Conservation (phyloP, 2,329 filamentous ascomycete genomes). For the Cercospora sesami region DNA sequence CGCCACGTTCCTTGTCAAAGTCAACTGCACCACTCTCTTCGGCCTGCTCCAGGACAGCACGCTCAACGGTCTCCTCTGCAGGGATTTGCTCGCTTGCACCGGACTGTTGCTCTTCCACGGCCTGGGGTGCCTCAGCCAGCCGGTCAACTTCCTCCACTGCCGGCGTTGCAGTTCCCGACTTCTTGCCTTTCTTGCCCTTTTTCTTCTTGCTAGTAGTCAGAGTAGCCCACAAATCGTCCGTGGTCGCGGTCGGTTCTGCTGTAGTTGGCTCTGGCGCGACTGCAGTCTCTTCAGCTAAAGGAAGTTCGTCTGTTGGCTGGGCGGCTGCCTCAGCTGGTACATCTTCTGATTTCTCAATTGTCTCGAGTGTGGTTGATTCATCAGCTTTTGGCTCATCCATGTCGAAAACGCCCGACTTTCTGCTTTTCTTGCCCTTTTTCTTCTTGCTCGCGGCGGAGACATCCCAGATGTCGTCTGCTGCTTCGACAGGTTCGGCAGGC, state of each 20-base stretch:
- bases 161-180: constrained; percentile 27
- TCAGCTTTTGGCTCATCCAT: not conserved
- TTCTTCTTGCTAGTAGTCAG: constrained; percentile 39
- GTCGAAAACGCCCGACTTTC: not conserved
- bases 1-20: not conserved
- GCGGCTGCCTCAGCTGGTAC: not conserved
- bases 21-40: constrained; percentile 1
- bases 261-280: not conserved
- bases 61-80: not conserved
- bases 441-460: constrained; percentile 35
- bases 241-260: not conserved
- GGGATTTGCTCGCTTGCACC: not conserved
- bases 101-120: not conserved
- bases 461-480: constrained; percentile 27
- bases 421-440: constrained; percentile 38
- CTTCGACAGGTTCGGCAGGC: not conserved
- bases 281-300: not conserved
- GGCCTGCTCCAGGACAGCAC: not conserved
- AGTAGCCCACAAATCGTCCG: constrained; percentile 28
- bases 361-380: not conserved
- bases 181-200: constrained; percentile 47
- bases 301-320: not conserved
- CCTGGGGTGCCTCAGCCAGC: not conserved
- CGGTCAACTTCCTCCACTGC: constrained; percentile 29
- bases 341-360: not conserved